These are phyloP conservation scores for Naegleria lovaniensis DNA, from an alignment of 208 protist species.

Conservation along the genomic window DNA sequence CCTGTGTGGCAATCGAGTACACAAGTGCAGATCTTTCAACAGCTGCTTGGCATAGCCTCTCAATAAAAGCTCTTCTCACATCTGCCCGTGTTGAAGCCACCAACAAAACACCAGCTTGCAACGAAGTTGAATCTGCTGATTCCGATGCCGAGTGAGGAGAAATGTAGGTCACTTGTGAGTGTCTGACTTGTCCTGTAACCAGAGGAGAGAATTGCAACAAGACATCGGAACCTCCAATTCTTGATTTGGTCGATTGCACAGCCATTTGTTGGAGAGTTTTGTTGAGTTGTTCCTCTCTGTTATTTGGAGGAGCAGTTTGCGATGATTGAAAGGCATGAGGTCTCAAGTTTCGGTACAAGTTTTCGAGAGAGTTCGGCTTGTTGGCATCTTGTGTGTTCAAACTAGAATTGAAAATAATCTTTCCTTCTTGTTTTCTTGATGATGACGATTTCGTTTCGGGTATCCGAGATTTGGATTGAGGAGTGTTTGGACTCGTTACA, in stretches of 20 bases:
- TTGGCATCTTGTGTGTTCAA: not conserved
- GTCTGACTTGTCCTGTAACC: not conserved
- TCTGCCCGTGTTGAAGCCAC: slow-evolving; percentile 22
- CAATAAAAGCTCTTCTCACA: slow-evolving; percentile 22
- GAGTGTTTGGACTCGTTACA: no score
- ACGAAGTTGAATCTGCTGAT: not conserved
- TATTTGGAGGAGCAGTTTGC: no score
- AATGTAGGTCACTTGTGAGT: slow-evolving; percentile 4
- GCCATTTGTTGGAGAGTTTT: not conserved
- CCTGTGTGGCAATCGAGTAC: slow-evolving; percentile 20
- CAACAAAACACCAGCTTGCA: slow-evolving; percentile 25
- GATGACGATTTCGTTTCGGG: not conserved
- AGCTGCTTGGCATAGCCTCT: slow-evolving; percentile 25
- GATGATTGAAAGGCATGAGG: no score
- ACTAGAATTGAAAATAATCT: not conserved
- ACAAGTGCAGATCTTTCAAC: slow-evolving; percentile 18
- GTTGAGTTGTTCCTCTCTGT: not conserved
- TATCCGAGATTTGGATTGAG: no score
- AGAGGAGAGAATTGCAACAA: slow-evolving; percentile 23
- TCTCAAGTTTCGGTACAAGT: no score
- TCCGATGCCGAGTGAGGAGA: not conserved
- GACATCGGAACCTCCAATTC: not conserved
- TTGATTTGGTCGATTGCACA: not conserved
- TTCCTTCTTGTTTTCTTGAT: not conserved
- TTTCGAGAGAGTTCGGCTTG: not conserved